Evolutionary conservation across 306 rosid species (phyloP).

Genomic region (Dalbergia cultrata): DNA sequence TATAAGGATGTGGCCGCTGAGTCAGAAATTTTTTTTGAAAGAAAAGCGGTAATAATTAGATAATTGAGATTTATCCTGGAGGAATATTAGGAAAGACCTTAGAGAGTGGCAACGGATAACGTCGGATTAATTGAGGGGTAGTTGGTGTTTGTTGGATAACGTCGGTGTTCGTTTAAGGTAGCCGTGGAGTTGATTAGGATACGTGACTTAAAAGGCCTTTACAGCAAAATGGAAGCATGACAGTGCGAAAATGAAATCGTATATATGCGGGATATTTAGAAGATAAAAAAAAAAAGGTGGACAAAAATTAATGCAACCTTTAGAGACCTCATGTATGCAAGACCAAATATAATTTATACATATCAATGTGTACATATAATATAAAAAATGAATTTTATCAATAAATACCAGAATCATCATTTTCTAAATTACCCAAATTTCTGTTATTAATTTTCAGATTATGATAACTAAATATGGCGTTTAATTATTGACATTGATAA

Average conservation of each 20-base stretch:
- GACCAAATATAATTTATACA: too few species aligned
- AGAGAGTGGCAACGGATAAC: conserved; percentile 36
- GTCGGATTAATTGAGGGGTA: conserved; percentile 39
- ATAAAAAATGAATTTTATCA: too few species aligned
- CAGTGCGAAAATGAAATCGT: background rate
- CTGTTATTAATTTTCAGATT: too few species aligned
- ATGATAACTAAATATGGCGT: too few species aligned
- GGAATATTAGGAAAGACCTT: conserved; percentile 10
- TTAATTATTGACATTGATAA: too few species aligned
- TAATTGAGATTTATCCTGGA: background rate
- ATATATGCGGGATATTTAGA: background rate
- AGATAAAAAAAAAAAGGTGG: background rate
- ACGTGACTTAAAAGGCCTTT: conserved; percentile 55
- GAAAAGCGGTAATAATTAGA: background rate
- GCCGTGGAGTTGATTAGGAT: conserved; percentile 14
- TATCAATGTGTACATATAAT: too few species aligned
- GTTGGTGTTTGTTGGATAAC: conserved; percentile 38
- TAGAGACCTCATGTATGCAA: too few species aligned
- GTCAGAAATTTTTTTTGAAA: conserved; percentile 35
- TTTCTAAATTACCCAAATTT: too few species aligned
- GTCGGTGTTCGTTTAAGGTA: conserved; percentile 44
- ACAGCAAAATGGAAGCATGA: conserved; percentile 34
- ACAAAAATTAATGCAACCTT: background rate
- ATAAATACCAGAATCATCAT: too few species aligned
- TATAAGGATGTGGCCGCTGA: conserved; percentile 43